Evolutionary conservation across 2,329 filamentous ascomycete species (phyloP).

Genomic region (Malbranchea cinnamomea): DNA sequence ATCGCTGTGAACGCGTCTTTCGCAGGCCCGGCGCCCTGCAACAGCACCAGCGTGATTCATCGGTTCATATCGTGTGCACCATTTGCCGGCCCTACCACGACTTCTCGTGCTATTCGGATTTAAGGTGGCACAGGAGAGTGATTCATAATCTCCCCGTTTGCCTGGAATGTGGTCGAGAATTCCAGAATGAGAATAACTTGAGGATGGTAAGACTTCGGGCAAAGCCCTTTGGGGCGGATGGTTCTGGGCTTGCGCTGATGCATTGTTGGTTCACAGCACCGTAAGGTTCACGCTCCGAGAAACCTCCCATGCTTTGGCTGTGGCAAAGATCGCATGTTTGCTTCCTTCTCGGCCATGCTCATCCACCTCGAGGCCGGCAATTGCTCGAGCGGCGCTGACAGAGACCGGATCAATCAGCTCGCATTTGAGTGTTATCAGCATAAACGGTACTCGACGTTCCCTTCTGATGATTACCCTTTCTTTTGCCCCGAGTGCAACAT

Average conservation of each 20-base stretch:
- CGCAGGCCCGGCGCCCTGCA: neutral
- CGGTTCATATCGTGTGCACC: neutral
- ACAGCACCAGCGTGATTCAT: neutral
- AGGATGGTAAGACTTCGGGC: slow-evolving; percentile 10
- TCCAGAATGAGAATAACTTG: slow-evolving; percentile 10
- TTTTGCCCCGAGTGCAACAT: slow-evolving; percentile 10
- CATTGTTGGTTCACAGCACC: slow-evolving; percentile 9
- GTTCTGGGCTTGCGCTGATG: neutral
- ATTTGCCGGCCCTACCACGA: slow-evolving; percentile 3
- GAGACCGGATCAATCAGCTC: slow-evolving; percentile 2
- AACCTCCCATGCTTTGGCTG: slow-evolving; percentile 11
- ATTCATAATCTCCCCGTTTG: slow-evolving; percentile 10
- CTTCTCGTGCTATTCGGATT: neutral
- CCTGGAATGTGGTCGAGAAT: slow-evolving; percentile 7
- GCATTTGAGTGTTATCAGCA: neutral
- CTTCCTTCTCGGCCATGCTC: slow-evolving; percentile 13
- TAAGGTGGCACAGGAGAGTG: slow-evolving; percentile 7
- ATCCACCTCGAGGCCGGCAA: slow-evolving; percentile 14
- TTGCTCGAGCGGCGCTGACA: slow-evolving; percentile 9
- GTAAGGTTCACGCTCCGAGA: slow-evolving; percentile 9
- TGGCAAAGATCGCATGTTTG: slow-evolving; percentile 10
- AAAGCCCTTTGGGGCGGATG: too few relatives aligned
- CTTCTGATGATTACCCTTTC: slow-evolving; percentile 4
- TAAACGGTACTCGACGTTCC: neutral
- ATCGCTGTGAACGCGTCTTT: slow-evolving; percentile 2